phyloP scores from a whole-genome alignment of 306 rosid species.

The Clitoria ternatea region DNA sequence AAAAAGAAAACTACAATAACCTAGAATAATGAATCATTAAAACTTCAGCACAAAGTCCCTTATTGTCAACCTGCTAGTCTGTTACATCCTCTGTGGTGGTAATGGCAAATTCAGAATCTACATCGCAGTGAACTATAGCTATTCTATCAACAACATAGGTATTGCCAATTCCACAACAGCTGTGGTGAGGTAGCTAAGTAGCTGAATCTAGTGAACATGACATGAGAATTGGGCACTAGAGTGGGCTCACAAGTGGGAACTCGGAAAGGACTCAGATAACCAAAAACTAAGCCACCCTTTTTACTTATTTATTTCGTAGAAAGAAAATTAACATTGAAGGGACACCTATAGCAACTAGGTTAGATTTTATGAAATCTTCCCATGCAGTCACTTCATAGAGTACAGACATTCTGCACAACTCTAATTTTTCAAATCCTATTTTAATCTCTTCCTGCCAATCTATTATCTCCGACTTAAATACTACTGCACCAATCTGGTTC shows the following conservation, averaged over 20 bases:
- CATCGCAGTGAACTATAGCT: neutral
- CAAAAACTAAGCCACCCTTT: conserved; percentile 24
- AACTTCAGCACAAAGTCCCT: neutral
- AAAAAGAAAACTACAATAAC: neutral
- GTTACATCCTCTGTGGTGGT: neutral
- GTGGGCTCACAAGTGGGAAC: neutral
- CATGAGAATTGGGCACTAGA: conserved; percentile 15
- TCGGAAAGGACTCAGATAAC: neutral
- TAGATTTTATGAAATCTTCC: conserved; percentile 70
- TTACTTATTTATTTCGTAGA: neutral
- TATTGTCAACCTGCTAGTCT: neutral
- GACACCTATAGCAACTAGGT: conserved; percentile 20
- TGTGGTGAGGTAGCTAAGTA: neutral
- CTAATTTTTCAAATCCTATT: conserved; percentile 18
- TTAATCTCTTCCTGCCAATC: no score
- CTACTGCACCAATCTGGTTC: conserved; percentile 30
- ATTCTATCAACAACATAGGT: neutral
- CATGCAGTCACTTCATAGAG: conserved; percentile 73
- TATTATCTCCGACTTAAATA: conserved; percentile 20
- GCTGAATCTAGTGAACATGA: conserved; percentile 35
- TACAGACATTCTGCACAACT: conserved; percentile 31
- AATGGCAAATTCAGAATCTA: neutral
- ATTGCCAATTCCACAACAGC: neutral
- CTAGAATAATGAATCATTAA: neutral
- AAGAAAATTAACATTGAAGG: no score